Conservation (phyloP, 129 eudicot genomes). For the Saposhnikovia divaricata region DNA sequence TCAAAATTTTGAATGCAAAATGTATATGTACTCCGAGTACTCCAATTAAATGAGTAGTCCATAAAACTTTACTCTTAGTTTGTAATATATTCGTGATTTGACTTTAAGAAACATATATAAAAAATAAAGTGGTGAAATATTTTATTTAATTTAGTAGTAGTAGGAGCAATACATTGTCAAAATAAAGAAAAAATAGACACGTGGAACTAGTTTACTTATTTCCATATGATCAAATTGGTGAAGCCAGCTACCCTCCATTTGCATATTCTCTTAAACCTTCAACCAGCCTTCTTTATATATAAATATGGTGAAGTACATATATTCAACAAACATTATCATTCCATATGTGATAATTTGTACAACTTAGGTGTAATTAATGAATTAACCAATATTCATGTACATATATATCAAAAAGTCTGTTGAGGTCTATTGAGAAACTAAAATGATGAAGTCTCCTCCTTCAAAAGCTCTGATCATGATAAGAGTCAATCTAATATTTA, state of each 20-base stretch:
- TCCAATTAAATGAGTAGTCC: too few species aligned
- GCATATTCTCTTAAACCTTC: conserved; percentile 1
- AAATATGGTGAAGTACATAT: not conserved
- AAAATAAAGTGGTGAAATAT: not conserved
- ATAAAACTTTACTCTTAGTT: too few species aligned
- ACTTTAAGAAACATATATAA: not conserved
- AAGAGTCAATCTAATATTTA: not conserved
- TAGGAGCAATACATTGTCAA: not conserved
- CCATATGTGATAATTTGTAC: not conserved
- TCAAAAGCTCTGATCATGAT: conserved; percentile 7
- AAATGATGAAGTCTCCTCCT: conserved; percentile 11
- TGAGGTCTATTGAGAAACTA: not conserved
- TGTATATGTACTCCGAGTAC: too few species aligned
- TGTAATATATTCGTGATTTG: not conserved
- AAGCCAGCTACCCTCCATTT: not conserved
- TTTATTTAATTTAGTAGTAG: not conserved
- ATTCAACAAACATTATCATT: not conserved
- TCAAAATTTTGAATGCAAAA: too few species aligned
- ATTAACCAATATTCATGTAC: not conserved
- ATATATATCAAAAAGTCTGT: not conserved
- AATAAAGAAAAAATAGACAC: not conserved
- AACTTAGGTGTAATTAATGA: not conserved
- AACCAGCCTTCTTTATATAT: not conserved
- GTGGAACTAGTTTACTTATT: not conserved
- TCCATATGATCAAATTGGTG: not conserved